Evolutionary conservation across 768 basidiomycete genomes (phyloP).

Genomic region (Omphalotus guepiniiformis): DNA sequence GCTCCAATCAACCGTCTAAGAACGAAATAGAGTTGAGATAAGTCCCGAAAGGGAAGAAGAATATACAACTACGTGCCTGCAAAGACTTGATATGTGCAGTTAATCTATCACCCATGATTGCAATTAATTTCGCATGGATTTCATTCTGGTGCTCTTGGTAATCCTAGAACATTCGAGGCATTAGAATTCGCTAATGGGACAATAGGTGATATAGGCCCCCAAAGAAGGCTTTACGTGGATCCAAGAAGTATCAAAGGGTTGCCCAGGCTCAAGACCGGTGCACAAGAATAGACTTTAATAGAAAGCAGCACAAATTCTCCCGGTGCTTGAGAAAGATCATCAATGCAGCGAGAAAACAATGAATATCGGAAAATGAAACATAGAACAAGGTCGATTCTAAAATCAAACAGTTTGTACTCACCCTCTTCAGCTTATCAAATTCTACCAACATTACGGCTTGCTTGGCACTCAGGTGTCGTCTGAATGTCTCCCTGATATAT

Average conservation of each 20-base stretch:
- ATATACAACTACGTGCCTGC: conserved; percentile 46
- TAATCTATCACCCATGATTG: conserved; percentile 96
- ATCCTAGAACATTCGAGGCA: conserved; percentile 50
- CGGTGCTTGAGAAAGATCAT: not conserved
- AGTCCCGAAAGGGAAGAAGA: conserved; percentile 2
- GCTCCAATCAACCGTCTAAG: conserved; percentile 77
- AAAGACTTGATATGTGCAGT: conserved; percentile 80
- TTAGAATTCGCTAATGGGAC: not conserved
- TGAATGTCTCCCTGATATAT: conserved; percentile 91
- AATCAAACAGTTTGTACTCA: conserved; percentile 32
- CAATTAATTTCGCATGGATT: conserved; percentile 95
- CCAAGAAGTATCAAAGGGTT: too few relatives aligned
- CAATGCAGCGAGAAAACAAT: not conserved
- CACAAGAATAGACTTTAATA: too few relatives aligned
- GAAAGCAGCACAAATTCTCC: too few relatives aligned
- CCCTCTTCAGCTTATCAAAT: conserved; percentile 97
- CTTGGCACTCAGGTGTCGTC: conserved; percentile 88
- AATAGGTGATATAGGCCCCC: too few relatives aligned
- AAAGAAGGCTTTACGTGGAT: too few relatives aligned
- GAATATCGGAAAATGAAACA: conserved; percentile 5
- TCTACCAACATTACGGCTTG: conserved; percentile 97
- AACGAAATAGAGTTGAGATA: not conserved
- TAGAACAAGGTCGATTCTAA: not conserved
- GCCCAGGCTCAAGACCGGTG: too few relatives aligned
- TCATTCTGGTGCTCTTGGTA: conserved; percentile 99